phyloP scores from a whole-genome alignment of 352 stramenopile species.

The Globisporangium takayamanum region DNA sequence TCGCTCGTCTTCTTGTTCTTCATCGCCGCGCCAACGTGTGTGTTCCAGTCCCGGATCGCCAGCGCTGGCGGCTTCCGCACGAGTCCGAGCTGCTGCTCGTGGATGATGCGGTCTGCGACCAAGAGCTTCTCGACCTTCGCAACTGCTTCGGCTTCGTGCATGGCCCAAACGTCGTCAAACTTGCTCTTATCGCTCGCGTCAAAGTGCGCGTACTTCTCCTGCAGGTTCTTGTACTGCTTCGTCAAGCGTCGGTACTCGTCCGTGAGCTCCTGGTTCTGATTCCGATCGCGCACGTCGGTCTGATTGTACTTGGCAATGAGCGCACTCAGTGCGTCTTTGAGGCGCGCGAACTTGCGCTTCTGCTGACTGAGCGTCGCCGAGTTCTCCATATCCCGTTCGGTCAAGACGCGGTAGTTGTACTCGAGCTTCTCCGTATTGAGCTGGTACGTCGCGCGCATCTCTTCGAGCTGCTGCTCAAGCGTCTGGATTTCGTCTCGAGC shows the following conservation, averaged over 20 bases:
- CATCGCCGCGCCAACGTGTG: slow-evolving; percentile 23
- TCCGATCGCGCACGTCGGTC: slow-evolving; percentile 78
- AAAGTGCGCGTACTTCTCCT: slow-evolving; percentile 94
- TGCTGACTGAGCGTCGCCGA: slow-evolving; percentile 88
- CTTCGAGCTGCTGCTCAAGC: slow-evolving; percentile 93
- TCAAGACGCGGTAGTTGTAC: slow-evolving; percentile 95
- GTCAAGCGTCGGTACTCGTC: slow-evolving; percentile 92
- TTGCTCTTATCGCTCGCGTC: slow-evolving; percentile 83
- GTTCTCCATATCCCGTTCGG: slow-evolving; percentile 94
- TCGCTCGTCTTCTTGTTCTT: slow-evolving; percentile 23
- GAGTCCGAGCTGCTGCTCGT: slow-evolving; percentile 89
- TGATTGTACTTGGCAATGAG: slow-evolving; percentile 91
- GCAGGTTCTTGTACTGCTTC: slow-evolving; percentile 94
- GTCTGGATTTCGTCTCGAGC: slow-evolving; percentile 95
- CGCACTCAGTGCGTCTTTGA: slow-evolving; percentile 89
- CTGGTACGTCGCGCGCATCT: slow-evolving; percentile 94
- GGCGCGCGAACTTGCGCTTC: slow-evolving; percentile 89
- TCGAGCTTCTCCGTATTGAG: slow-evolving; percentile 96
- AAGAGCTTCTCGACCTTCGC: slow-evolving; percentile 84
- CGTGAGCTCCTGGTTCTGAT: slow-evolving; percentile 91
- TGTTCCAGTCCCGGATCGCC: slow-evolving; percentile 43
- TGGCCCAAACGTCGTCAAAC: slow-evolving; percentile 87
- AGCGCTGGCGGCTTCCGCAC: slow-evolving; percentile 55
- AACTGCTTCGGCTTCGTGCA: slow-evolving; percentile 88
- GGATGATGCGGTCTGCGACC: slow-evolving; percentile 84